A percentile compares a stretch with the other conserved stretches of the same genome.
Conservation (phyloP, 352 stramenopile genomes). For the Achlya hypogyna region DNA sequence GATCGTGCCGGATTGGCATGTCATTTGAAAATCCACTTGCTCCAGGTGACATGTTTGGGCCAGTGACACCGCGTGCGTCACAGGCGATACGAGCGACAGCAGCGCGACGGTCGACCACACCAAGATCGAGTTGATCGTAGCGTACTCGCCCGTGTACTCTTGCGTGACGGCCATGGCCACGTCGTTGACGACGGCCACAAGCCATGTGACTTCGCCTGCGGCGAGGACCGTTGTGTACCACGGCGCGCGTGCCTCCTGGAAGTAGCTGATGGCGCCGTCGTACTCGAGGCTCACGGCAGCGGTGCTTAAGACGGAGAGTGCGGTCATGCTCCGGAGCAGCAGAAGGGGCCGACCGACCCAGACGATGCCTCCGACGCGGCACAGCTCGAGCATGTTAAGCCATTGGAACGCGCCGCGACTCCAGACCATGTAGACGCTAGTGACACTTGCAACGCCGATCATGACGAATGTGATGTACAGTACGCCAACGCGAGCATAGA, state of each 20-base stretch:
- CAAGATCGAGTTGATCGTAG: background rate
- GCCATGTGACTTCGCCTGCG: background rate
- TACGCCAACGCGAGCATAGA: background rate
- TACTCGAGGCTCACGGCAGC: background rate
- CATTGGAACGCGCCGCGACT: slow-evolving; percentile 3
- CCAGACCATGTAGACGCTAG: slow-evolving; percentile 6
- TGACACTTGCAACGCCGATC: background rate
- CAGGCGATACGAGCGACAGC: background rate
- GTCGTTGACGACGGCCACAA: background rate
- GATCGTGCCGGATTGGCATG: background rate
- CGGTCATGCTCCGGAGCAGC: slow-evolving; percentile 13
- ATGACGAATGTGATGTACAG: slow-evolving; percentile 5
- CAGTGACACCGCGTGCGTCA: background rate
- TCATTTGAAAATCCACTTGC: background rate
- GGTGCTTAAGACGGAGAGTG: background rate
- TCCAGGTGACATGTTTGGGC: background rate
- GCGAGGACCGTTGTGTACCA: background rate
- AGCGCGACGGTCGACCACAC: background rate
- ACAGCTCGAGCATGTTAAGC: slow-evolving; percentile 1
- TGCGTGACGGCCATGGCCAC: background rate
- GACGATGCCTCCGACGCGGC: slow-evolving; percentile 13
- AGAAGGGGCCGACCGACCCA: slow-evolving; percentile 13
- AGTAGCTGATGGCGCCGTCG: background rate
- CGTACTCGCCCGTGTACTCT: background rate
- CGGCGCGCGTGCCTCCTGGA: too few relatives aligned